A percentile compares a stretch with the other conserved stretches of the same genome.
Evolutionary conservation across 768 basidiomycete species (phyloP).

Genomic region (Boletellus ananiceps): DNA sequence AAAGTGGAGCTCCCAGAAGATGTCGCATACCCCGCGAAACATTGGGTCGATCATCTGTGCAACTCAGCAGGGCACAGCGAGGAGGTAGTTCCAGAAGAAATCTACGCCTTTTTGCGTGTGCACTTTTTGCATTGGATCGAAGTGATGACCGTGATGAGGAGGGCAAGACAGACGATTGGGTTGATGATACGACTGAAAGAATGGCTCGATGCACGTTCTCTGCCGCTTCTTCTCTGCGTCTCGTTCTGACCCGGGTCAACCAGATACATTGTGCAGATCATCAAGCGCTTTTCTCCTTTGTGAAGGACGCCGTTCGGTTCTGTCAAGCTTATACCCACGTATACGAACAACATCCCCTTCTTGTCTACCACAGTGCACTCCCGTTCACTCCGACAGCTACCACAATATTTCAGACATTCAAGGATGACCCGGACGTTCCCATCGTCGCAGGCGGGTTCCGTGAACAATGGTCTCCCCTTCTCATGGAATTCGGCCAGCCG

Average conservation of each 20-base stretch:
- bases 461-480: conserved; percentile 29
- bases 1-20: conserved; percentile 21
- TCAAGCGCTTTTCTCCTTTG: conserved; percentile 16
- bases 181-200: conserved; percentile 23
- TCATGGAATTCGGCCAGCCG: conserved; percentile 23
- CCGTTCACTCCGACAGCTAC: conserved; percentile 29
- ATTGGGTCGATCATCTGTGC: conserved; percentile 32
- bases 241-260: not conserved
- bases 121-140: conserved; percentile 35
- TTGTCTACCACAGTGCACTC: conserved; percentile 30
- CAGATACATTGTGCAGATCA: conserved; percentile 14
- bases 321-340: conserved; percentile 28
- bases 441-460: conserved; percentile 27
- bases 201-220: conserved; percentile 23
- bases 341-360: conserved; percentile 32
- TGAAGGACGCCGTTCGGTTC: conserved; percentile 28
- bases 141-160: conserved; percentile 28
- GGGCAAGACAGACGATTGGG: conserved; percentile 30
- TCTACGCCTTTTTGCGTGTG: conserved; percentile 17
- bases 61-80: conserved; percentile 2
- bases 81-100: conserved; percentile 8
- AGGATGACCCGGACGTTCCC: conserved; percentile 21
- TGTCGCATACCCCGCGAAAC: conserved; percentile 20
- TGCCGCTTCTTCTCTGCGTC: not conserved
- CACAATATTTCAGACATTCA: conserved; percentile 25